Evolutionary conservation across 257 asterid species (phyloP), one percentile per base, ranked within the genome.

Genomic region (Primulina huaijiensis): DNA sequence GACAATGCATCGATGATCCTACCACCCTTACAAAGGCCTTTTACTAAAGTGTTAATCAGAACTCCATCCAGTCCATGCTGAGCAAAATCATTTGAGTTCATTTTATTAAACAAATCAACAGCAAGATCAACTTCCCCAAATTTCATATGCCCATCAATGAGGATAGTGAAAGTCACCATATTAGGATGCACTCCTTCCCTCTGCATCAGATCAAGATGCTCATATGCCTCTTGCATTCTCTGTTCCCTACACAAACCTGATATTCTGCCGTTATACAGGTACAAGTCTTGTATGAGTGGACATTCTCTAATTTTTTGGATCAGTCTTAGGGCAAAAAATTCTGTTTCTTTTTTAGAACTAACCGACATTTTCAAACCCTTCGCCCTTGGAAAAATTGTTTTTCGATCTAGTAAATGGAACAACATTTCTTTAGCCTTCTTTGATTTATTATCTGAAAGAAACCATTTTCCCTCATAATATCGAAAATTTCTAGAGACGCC

Each of bases 161-260:
- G 84, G 75, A 85, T 80, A 29, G 85, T 85, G 78, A 78, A 85
- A 29, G 91, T 85, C 65, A 88, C 95, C n/a, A 65, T 66, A 83
- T 88, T 88, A 33, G 89, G 91, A 37, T 40, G 61, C 77, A 88
- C n/a, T 30, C 88, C 83, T 33, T 82, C 83, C 9, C 65, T 67
- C 72, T 68, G 74, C 88, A 85, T 88, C 53, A 33, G 59, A 56
- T 66, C 63, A 58, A 85, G 80, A 78, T 83, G 82, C 65, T 66
- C 70, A 50, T 80, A 74, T 20, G 95, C 95, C 38, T 82, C 88
- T 20, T 76, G 35, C 89, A 82, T 82, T 69, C 60, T 65, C 27
- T 67, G 74, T 58, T 84, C 79, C 77, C 80, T 78, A 76, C 91
- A 85, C 30, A 80, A 70, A 7, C 82, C 85, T 35, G 80, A 80